Evolutionary conservation across 176 grass and related monocot species (phyloP).

Genomic region (Miscanthus lutarioriparius): DNA sequence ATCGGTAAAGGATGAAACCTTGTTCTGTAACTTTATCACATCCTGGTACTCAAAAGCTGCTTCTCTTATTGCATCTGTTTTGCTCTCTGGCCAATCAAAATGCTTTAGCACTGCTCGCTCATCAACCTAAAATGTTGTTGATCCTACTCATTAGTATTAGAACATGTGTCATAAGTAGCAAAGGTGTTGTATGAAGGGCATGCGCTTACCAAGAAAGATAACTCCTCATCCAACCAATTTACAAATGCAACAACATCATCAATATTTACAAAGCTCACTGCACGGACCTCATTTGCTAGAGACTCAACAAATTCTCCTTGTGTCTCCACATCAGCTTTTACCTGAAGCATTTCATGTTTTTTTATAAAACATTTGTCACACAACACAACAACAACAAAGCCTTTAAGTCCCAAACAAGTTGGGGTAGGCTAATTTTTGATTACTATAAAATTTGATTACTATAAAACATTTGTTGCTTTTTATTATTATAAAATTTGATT

Average conservation of each 20-base stretch:
- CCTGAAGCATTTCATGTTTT: conserved; percentile 54
- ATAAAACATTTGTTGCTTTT: background rate
- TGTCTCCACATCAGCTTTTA: conserved; percentile 97
- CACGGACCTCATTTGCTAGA: conserved; percentile 46
- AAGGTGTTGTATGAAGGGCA: background rate
- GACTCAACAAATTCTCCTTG: conserved; percentile 90
- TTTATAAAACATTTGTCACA: background rate
- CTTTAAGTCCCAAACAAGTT: no score
- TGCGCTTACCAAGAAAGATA: conserved; percentile 85
- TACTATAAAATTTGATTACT: no score
- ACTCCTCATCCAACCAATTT: conserved; percentile 95
- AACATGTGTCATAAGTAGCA: background rate
- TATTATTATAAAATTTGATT: background rate
- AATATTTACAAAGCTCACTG: conserved; percentile 53
- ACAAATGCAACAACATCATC: conserved; percentile 78
- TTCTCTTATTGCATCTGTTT: conserved; percentile 90
- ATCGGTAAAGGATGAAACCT: conserved; percentile 65
- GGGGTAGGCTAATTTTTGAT: no score
- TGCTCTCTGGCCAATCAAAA: conserved; percentile 95
- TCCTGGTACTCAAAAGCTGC: conserved; percentile 85
- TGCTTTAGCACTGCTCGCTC: conserved; percentile 95
- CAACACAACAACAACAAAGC: no score
- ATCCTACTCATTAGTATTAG: background rate
- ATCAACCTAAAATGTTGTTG: conserved; percentile 63
- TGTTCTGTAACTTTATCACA: conserved; percentile 71